These are phyloP conservation scores for Silene vulgaris DNA, from an alignment of 179 eudicot genomes.

Conservation along the genomic window DNA sequence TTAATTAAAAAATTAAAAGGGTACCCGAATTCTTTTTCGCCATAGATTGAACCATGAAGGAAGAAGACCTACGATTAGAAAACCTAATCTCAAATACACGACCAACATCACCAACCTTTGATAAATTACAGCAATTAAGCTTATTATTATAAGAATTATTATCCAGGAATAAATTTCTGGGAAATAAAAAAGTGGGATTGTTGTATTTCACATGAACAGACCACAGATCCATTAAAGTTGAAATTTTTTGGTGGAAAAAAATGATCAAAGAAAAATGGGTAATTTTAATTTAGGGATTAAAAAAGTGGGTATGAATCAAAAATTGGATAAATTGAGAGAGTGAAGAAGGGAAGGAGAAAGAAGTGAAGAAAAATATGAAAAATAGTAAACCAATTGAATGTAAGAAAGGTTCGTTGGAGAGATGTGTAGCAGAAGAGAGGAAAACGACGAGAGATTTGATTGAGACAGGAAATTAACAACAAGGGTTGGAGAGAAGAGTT, in stretches of 20 bases:
- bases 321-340: neutral
- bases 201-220: conserved; percentile 46
- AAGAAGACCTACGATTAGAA: conserved; percentile 25
- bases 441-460: neutral
- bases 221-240: conserved; percentile 46
- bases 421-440: neutral
- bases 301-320: neutral
- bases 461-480: neutral
- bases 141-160: conserved; percentile 3
- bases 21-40: conserved; percentile 63
- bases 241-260: neutral
- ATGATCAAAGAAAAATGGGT: too few species aligned
- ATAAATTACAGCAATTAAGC: conserved; percentile 27
- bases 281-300: too few species aligned
- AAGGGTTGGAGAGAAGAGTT: too few species aligned
- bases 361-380: neutral
- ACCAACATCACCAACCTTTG: conserved; percentile 25
- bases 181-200: conserved; percentile 29
- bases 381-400: neutral
- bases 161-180: conserved; percentile 24
- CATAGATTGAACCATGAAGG: conserved; percentile 34
- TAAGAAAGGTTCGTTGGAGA: neutral
- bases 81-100: conserved; percentile 36
- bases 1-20: neutral
- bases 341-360: neutral